A percentile compares a stretch with the other conserved stretches of the same genome.
These are phyloP conservation scores for Fragilaria crotonensis DNA, from an alignment of 108 stramenopile species.

Conservation along the genomic window DNA sequence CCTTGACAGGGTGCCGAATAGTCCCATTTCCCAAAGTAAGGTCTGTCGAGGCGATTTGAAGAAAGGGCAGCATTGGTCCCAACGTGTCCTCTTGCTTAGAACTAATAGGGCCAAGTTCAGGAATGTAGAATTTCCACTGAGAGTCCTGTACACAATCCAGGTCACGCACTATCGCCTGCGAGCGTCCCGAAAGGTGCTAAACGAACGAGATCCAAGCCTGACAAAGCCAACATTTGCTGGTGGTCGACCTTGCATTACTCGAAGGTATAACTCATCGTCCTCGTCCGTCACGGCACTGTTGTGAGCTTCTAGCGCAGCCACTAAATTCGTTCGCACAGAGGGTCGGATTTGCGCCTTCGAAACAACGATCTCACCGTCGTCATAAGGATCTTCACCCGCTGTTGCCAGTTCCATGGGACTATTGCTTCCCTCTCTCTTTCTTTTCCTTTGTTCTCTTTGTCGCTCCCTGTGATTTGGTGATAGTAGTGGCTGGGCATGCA, in stretches of 20 bases:
- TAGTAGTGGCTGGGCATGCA: too few relatives aligned
- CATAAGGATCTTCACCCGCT: too few relatives aligned
- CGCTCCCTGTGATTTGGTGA: too few relatives aligned
- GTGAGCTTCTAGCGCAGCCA: constrained; percentile 2
- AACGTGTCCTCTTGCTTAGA: constrained; percentile 54
- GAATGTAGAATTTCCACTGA: constrained; percentile 68
- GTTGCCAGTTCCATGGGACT: neutral
- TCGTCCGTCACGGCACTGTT: neutral
- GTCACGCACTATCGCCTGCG: constrained; percentile 46
- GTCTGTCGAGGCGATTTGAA: constrained; percentile 35
- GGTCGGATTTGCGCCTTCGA: neutral
- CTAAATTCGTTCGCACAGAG: constrained; percentile 2
- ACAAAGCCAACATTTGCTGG: constrained; percentile 59
- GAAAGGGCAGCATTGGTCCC: constrained; percentile 47
- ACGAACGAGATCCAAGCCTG: constrained; percentile 40
- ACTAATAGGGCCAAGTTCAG: constrained; percentile 68
- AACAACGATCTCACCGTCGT: too few relatives aligned
- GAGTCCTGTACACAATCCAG: constrained; percentile 36
- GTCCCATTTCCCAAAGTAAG: constrained; percentile 48
- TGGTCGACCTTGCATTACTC: constrained; percentile 4
- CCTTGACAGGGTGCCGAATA: constrained; percentile 40
- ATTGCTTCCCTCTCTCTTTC: neutral
- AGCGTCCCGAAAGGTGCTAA: constrained; percentile 52
- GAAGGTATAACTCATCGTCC: constrained; percentile 2
- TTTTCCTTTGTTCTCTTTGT: neutral